Evolutionary conservation across 768 basidiomycete species (phyloP).

Genomic region (Xerocomus potaroensis): DNA sequence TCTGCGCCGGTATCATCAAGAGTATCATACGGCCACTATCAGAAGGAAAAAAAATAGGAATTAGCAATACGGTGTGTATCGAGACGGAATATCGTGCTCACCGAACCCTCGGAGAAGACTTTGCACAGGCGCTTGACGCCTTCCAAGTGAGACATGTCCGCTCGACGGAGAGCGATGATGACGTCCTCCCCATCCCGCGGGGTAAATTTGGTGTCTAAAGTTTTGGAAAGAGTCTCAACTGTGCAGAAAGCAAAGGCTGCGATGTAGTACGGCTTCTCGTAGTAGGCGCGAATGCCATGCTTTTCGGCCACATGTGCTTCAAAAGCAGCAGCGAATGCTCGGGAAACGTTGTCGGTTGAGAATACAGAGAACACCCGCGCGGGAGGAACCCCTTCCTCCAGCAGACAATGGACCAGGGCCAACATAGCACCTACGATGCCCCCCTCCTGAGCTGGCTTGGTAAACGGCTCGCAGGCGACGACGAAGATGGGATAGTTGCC

Average conservation of each 20-base stretch:
- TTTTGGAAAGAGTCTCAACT: conserved; percentile 29
- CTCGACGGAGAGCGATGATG: conserved; percentile 31
- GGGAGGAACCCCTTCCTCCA: conserved; percentile 10
- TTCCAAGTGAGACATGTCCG: conserved; percentile 28
- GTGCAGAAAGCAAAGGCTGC: conserved; percentile 59
- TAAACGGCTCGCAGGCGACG: conserved; percentile 6
- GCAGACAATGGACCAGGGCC: conserved; percentile 8
- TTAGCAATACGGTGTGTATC: background rate
- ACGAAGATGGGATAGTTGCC: conserved; percentile 57
- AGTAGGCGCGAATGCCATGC: conserved; percentile 19
- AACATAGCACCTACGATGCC: conserved; percentile 1
- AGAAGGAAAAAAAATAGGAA: too few relatives aligned
- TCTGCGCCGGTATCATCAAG: conserved; percentile 40
- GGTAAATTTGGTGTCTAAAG: background rate
- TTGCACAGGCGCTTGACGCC: conserved; percentile 45
- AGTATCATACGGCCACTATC: conserved; percentile 49
- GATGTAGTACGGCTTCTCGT: conserved; percentile 53
- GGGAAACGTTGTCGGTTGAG: conserved; percentile 43
- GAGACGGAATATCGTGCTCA: conserved; percentile 28
- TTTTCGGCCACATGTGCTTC: conserved; percentile 30
- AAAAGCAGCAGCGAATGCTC: conserved; percentile 42
- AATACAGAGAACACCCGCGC: conserved; percentile 56
- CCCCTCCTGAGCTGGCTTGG: conserved; percentile 8
- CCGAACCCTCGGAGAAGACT: conserved; percentile 57
- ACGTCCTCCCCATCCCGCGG: conserved; percentile 4